Base-by-base conservation (phyloP, 1,284 basidiomycete species). In the Hymenochaete sp. region DNA sequence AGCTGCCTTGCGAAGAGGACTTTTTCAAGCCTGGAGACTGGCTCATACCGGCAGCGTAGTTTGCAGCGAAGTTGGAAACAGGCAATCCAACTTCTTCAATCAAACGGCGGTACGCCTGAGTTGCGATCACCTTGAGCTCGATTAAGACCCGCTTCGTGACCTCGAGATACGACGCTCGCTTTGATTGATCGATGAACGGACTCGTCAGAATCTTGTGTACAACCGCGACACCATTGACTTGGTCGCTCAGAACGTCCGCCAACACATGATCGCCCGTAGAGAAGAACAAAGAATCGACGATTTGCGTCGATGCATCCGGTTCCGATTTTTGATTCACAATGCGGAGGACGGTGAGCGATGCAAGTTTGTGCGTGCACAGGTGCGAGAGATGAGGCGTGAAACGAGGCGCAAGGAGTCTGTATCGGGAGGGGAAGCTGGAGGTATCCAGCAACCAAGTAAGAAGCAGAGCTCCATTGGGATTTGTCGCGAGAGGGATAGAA, bases 381-480 rank as follows among this genome's bases (percentile, higher is more conserved):
- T 97, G 93, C 2, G 90, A 90, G 28, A 98, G 74, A 62, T 98
- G 93, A 31, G 96, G 92, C 0, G 90, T 90, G 62, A 98, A 95
- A 33, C 95, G 86, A 39, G 92, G 92, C 1, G 95, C 92, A 33
- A 98, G 72, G 40, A 98, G 70, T 44, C 85, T 81, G 67, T 95
- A 98, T 33, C 96, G 77, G 3, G 93, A 95, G 1, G 90, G 85
- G 65, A 99, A 85, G 52, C 79, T 80, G 33, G 92, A 95, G 0
- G 90, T 86, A 59, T 99, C 96, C 49, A 98, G 76, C 24, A 99
- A 73, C 96, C 96, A 98, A 2, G 93, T 98, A 42, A 99, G 68
- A 42, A 98, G 70, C 45, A 99, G 68, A 0, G 95, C 90, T 38
- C 96, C 96, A 57, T 99, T 99, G 9, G 93, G 90, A 60, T 96